These are phyloP conservation scores for Hagleromyces aurorensis DNA, from an alignment of 805 yeast species.

Conservation along the genomic window DNA sequence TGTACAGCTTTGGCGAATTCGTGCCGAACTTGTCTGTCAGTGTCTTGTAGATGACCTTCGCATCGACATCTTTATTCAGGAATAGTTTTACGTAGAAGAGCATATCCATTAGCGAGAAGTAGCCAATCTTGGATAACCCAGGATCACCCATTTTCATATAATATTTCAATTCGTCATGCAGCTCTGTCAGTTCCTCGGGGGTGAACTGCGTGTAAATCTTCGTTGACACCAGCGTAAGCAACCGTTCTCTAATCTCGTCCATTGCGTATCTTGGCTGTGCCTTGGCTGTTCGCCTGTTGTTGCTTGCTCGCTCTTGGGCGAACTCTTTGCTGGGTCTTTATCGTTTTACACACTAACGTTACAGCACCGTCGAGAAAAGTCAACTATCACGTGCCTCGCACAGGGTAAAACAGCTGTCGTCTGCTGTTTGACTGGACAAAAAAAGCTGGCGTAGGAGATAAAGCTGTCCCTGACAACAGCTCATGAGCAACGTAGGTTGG, in stretches of 20 bases:
- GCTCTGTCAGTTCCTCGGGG: constrained; percentile 35
- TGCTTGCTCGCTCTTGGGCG: background rate
- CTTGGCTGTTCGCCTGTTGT: background rate
- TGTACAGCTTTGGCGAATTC: constrained; percentile 26
- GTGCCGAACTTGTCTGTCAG: constrained; percentile 63
- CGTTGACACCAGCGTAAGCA: constrained; percentile 42
- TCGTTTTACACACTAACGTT: too few relatives aligned
- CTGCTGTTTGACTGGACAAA: too few relatives aligned
- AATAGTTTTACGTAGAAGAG: constrained; percentile 58
- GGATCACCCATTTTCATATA: constrained; percentile 20
- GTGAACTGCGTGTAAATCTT: constrained; percentile 43
- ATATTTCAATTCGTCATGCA: constrained; percentile 34
- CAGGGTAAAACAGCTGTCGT: too few relatives aligned
- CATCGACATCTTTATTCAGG: constrained; percentile 62
- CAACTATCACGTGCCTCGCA: too few relatives aligned
- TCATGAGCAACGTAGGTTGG: too few relatives aligned
- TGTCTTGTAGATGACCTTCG: constrained; percentile 55
- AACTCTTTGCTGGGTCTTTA: too few relatives aligned
- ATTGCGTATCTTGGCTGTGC: too few relatives aligned
- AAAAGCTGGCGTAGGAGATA: too few relatives aligned
- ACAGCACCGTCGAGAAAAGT: too few relatives aligned
- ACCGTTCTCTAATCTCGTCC: constrained; percentile 34
- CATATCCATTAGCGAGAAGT: constrained; percentile 57
- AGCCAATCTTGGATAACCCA: constrained; percentile 31
- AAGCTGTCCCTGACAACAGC: too few relatives aligned